These are phyloP conservation scores for Sordariomycetes sp. DNA, from an alignment of 2,329 filamentous ascomycete genomes.

Conservation along the genomic window DNA sequence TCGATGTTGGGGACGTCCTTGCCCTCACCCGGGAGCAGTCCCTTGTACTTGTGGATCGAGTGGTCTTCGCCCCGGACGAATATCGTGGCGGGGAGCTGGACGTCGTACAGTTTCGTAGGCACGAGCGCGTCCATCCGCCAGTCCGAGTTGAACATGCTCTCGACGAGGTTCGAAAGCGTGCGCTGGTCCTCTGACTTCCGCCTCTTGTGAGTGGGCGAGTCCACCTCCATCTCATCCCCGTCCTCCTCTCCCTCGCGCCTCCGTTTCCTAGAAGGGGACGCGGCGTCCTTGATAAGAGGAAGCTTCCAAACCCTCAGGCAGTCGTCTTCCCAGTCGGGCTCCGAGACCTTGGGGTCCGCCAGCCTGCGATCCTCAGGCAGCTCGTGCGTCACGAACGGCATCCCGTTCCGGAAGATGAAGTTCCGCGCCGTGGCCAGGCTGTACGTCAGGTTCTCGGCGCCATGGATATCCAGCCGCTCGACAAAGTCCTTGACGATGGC, in stretches of 20 bases:
- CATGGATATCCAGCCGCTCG: conserved; percentile 53
- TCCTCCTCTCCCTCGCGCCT: conserved; percentile 2
- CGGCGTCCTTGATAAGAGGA: conserved; percentile 31
- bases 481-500: conserved; percentile 11
- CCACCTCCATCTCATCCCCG: neutral
- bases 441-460: conserved; percentile 68
- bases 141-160: conserved; percentile 17
- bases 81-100: conserved; percentile 53
- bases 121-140: conserved; percentile 62
- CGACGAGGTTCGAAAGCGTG: conserved; percentile 11
- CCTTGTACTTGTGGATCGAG: conserved; percentile 54
- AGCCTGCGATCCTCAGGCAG: conserved; percentile 32
- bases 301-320: conserved; percentile 79
- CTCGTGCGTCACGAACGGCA: conserved; percentile 63
- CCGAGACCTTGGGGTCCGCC: conserved; percentile 12
- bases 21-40: conserved; percentile 40
- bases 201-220: conserved; percentile 4
- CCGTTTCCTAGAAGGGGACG: conserved; percentile 8
- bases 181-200: conserved; percentile 7
- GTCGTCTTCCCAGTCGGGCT: conserved; percentile 62
- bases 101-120: conserved; percentile 51
- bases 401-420: conserved; percentile 76
- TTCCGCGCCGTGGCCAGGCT: conserved; percentile 67
- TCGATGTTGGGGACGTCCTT: conserved; percentile 45
- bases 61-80: conserved; percentile 55